A percentile compares a stretch with the other conserved stretches of the same genome.
phyloP scores from a whole-genome alignment of 1,284 basidiomycete species.

The Prillingera fragicola region DNA sequence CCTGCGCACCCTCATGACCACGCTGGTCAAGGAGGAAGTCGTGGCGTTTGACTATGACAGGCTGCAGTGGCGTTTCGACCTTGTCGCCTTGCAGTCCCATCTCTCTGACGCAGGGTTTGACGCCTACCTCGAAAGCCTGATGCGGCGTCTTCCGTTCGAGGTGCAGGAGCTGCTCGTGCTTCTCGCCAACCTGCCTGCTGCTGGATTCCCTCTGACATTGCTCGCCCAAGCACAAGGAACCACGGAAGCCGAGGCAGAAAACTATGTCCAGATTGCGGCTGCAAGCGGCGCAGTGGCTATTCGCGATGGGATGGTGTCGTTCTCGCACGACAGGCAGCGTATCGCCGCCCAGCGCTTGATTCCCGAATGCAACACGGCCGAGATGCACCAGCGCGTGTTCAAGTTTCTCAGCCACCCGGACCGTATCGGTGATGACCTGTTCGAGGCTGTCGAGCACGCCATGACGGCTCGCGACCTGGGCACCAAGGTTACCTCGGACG shows the following conservation, averaged over 20 bases:
- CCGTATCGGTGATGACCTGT: slow-evolving; percentile 26
- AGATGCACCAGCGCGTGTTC: slow-evolving; percentile 21
- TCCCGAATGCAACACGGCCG: slow-evolving; percentile 9
- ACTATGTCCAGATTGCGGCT: slow-evolving; percentile 11
- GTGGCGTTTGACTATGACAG: slow-evolving; percentile 29
- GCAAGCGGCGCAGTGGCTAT: slow-evolving; percentile 14
- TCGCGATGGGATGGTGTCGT: slow-evolving; percentile 16
- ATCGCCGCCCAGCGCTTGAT: slow-evolving; percentile 31
- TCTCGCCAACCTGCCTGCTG: slow-evolving; percentile 30
- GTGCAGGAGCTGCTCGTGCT: slow-evolving; percentile 23
- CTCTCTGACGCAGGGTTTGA: slow-evolving; percentile 31
- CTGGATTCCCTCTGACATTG: slow-evolving; percentile 21
- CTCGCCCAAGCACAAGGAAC: slow-evolving; percentile 19
- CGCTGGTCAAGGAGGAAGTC: slow-evolving; percentile 28
- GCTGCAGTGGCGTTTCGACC: slow-evolving; percentile 29
- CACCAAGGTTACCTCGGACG: slow-evolving; percentile 7
- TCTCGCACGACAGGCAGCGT: slow-evolving; percentile 39
- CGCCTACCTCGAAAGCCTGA: slow-evolving; percentile 24
- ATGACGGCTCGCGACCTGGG: slow-evolving; percentile 15
- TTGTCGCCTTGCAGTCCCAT: slow-evolving; percentile 23
- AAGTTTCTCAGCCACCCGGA: slow-evolving; percentile 16
- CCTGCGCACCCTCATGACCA: slow-evolving; percentile 25
- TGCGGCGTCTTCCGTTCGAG: slow-evolving; percentile 18
- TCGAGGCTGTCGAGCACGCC: slow-evolving; percentile 32
- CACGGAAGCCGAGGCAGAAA: slow-evolving; percentile 11